A percentile compares a stretch with the other conserved stretches of the same genome.
Conservation (phyloP, 1,284 basidiomycete species). For the Melampsora larici-populina region DNA sequence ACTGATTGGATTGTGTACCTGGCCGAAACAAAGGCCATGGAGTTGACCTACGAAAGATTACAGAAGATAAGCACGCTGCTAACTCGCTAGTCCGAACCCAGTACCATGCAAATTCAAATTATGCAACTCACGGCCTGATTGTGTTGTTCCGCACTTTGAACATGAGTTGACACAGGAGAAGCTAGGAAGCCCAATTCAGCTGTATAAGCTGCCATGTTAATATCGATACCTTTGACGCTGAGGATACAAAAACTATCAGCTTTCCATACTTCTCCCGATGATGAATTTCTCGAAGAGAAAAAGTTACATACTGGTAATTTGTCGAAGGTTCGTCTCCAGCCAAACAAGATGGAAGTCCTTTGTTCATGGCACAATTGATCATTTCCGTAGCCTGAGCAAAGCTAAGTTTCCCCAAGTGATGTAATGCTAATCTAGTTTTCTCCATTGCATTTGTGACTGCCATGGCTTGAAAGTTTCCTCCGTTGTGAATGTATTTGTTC, state of each 20-base stretch:
- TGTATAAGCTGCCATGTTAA: constrained; percentile 73
- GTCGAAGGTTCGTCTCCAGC: constrained; percentile 66
- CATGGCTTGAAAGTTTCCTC: constrained; percentile 85
- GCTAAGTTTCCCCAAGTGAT: constrained; percentile 76
- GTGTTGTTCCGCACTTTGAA: constrained; percentile 63
- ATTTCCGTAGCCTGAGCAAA: constrained; percentile 81
- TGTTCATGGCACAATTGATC: constrained; percentile 74
- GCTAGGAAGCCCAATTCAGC: constrained; percentile 77
- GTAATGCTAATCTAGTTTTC: constrained; percentile 73
- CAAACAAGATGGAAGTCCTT: constrained; percentile 72
- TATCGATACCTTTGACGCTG: constrained; percentile 78
- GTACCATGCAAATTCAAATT: background rate
- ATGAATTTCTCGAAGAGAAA: background rate
- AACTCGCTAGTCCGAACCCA: background rate
- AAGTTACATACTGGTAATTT: constrained; percentile 30
- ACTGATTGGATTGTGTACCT: constrained; percentile 71
- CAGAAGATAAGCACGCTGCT: background rate
- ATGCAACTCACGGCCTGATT: constrained; percentile 72
- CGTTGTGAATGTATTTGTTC: constrained; percentile 68
- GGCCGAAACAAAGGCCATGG: constrained; percentile 72
- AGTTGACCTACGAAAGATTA: constrained; percentile 57
- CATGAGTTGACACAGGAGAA: constrained; percentile 76
- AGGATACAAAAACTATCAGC: constrained; percentile 62
- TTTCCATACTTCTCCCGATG: background rate
- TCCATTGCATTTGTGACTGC: constrained; percentile 82